Conservation (phyloP, 2,329 filamentous ascomycete species). For the Trichocomaceae sp. region DNA sequence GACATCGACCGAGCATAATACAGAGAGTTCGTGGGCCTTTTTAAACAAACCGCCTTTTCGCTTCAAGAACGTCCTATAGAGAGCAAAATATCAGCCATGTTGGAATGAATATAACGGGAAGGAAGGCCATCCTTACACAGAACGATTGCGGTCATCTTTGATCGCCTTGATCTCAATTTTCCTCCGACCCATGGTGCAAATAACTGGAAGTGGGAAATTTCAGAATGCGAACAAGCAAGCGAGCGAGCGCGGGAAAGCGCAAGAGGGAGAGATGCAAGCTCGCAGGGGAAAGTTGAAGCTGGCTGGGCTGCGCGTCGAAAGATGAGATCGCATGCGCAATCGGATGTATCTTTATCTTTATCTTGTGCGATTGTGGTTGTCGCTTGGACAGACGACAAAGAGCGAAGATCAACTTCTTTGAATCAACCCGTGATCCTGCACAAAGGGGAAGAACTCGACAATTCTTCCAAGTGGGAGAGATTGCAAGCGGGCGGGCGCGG, state of each 20-base stretch:
- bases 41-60: slow-evolving; percentile 98
- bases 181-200: slow-evolving; percentile 76
- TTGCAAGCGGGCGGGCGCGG: too few relatives aligned
- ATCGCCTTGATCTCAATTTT: slow-evolving; percentile 99
- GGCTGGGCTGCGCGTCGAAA: background rate
- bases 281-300: background rate
- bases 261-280: background rate
- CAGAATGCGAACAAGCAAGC: background rate
- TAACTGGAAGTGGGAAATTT: background rate
- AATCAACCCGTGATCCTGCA: background rate
- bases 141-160: slow-evolving; percentile 96
- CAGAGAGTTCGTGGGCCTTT: slow-evolving; percentile 96
- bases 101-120: background rate
- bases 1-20: slow-evolving; percentile 96
- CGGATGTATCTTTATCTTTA: background rate
- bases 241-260: background rate
- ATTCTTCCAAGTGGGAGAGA: background rate
- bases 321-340: slow-evolving; percentile 3
- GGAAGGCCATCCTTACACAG: slow-evolving; percentile 64
- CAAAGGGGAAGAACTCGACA: background rate
- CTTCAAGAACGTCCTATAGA: slow-evolving; percentile 82
- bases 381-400: slow-evolving; percentile 1
- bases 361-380: background rate
- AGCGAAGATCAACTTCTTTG: background rate
- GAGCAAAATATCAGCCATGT: slow-evolving; percentile 10